phyloP scores from a whole-genome alignment of 352 stramenopile genomes.

The Phytophthora idaei region DNA sequence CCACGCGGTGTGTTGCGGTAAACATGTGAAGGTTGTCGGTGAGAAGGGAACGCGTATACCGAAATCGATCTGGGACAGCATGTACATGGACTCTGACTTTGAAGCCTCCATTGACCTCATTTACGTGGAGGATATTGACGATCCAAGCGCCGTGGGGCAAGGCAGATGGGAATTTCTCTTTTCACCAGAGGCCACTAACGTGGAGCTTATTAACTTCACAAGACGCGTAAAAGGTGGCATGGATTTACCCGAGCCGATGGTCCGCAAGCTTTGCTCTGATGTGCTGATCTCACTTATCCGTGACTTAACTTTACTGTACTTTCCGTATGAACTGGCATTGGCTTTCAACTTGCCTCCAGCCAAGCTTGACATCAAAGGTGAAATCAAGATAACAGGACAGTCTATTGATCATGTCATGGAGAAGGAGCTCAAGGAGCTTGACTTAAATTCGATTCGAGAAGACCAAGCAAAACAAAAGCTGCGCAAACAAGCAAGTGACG shows the following conservation, averaged over 20 bases:
- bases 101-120: slow-evolving; percentile 59
- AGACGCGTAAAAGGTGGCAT: slow-evolving; percentile 69
- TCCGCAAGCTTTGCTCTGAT: slow-evolving; percentile 73
- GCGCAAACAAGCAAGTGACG: slow-evolving; percentile 8
- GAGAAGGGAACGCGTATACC: slow-evolving; percentile 80
- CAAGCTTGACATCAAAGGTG: slow-evolving; percentile 65
- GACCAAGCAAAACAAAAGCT: slow-evolving; percentile 25
- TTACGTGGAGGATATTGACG: slow-evolving; percentile 64
- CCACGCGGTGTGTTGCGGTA: slow-evolving; percentile 68
- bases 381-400: slow-evolving; percentile 56
- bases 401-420: slow-evolving; percentile 72
- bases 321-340: slow-evolving; percentile 65
- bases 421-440: slow-evolving; percentile 36
- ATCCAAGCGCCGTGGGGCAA: slow-evolving; percentile 36
- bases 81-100: slow-evolving; percentile 81
- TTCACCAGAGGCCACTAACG: slow-evolving; percentile 53
- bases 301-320: slow-evolving; percentile 66
- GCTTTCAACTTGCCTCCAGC: slow-evolving; percentile 58
- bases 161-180: slow-evolving; percentile 74
- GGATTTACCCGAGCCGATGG: slow-evolving; percentile 69
- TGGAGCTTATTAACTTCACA: slow-evolving; percentile 75
- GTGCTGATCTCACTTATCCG: slow-evolving; percentile 68
- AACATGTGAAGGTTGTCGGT: slow-evolving; percentile 79
- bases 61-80: slow-evolving; percentile 79
- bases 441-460: slow-evolving; percentile 25